These are phyloP conservation scores for Sugiyamaella japonica DNA, from an alignment of 1,139 yeast genomes.

Conservation along the genomic window DNA sequence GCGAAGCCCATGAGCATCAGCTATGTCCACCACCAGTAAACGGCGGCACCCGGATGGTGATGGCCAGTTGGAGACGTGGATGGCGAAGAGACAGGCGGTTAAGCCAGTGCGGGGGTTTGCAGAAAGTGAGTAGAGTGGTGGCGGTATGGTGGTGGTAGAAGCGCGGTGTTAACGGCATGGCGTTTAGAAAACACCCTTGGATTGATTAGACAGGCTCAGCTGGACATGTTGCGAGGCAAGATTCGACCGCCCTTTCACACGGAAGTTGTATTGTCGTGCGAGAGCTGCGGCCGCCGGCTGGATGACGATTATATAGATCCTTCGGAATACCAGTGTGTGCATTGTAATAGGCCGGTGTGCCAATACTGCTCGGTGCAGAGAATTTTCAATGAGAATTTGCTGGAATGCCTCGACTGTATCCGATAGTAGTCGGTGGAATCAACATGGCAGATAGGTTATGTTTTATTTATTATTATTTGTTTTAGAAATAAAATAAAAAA, in stretches of 20 bases:
- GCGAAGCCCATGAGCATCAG: no score
- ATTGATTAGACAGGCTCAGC: constrained; percentile 24
- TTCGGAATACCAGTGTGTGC: constrained; percentile 19
- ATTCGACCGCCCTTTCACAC: not conserved
- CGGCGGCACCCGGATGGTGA: no score
- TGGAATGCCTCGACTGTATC: constrained; percentile 25
- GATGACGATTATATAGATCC: constrained; percentile 8
- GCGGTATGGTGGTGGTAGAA: no score
- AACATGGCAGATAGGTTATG: not conserved
- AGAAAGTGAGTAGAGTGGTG: constrained; percentile 12
- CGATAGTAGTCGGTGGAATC: constrained; percentile 2
- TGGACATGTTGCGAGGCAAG: constrained; percentile 17
- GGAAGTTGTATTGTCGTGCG: constrained; percentile 15
- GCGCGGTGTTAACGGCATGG: not conserved
- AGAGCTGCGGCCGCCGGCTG: constrained; percentile 20
- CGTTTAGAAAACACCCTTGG: constrained; percentile 18
- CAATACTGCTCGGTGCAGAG: constrained; percentile 25
- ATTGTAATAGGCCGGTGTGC: constrained; percentile 22
- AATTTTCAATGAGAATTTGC: constrained; percentile 16
- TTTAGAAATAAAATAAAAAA: constrained; percentile 3
- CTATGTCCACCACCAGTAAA: no score
- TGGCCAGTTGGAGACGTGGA: no score
- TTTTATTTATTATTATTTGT: constrained; percentile 10
- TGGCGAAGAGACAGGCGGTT: constrained; percentile 8
- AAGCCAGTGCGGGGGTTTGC: constrained; percentile 15